phyloP scores from a whole-genome alignment of 2,329 filamentous ascomycete genomes.

The Colletotrichum cereale region DNA sequence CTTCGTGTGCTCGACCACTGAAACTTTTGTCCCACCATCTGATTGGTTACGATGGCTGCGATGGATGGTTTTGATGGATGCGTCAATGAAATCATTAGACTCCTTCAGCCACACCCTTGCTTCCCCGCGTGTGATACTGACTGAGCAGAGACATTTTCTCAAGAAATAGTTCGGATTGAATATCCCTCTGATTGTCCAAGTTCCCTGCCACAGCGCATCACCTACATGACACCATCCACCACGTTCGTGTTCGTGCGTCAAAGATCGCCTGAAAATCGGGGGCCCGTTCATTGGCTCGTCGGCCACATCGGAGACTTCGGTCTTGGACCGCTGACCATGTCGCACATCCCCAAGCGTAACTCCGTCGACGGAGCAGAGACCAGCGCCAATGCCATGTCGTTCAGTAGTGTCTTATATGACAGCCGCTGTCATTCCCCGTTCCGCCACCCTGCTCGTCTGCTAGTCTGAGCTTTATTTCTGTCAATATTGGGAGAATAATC shows the following conservation, averaged over 20 bases:
- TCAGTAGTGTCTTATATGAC: conserved; percentile 25
- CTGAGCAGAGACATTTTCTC: background rate
- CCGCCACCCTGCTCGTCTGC: background rate
- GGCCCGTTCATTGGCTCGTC: conserved; percentile 31
- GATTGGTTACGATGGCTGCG: background rate
- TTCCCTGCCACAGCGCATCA: conserved; percentile 15
- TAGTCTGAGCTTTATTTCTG: background rate
- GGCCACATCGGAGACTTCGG: conserved; percentile 37
- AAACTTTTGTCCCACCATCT: conserved; percentile 10
- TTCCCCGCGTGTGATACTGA: background rate
- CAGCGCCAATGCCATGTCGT: conserved; percentile 9
- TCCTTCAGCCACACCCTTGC: background rate
- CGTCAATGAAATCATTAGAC: background rate
- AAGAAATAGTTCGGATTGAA: conserved; percentile 24
- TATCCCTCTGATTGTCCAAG: background rate
- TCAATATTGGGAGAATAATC: background rate
- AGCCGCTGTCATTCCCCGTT: background rate
- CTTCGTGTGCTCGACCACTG: background rate
- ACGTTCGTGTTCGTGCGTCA: conserved; percentile 13
- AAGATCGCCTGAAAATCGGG: conserved; percentile 37
- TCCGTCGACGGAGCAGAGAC: conserved; percentile 26
- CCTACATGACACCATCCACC: conserved; percentile 25
- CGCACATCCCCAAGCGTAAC: conserved; percentile 40
- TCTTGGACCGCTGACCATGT: conserved; percentile 29
- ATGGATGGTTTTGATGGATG: background rate